A percentile compares a stretch with the other conserved stretches of the same genome.
Conservation (phyloP, 495 filamentous ascomycete genomes). For the Sordaria brevicollis region DNA sequence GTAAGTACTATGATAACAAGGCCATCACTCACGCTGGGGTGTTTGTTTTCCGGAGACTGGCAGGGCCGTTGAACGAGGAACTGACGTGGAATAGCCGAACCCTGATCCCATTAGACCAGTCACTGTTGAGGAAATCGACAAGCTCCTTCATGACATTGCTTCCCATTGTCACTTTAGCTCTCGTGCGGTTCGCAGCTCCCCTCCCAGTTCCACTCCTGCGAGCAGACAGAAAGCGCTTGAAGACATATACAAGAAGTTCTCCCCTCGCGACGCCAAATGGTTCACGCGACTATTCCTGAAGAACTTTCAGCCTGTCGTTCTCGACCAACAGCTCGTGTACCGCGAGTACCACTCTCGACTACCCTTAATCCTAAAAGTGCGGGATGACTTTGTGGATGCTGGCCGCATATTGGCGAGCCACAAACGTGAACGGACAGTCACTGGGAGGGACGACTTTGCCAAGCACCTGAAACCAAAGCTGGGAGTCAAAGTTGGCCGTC, state of each 20-base stretch:
- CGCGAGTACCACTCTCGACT: conserved; percentile 46
- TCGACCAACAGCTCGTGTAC: conserved; percentile 34
- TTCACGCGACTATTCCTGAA: conserved; percentile 75
- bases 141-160: conserved; percentile 50
- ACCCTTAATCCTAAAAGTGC: conserved; percentile 54
- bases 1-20: conserved; percentile 30
- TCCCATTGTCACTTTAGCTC: conserved; percentile 59
- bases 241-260: conserved; percentile 48
- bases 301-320: conserved; percentile 51
- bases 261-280: conserved; percentile 77
- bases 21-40: conserved; percentile 3
- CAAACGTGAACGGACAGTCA: conserved; percentile 11
- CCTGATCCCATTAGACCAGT: conserved; percentile 32
- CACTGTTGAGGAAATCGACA: conserved; percentile 67
- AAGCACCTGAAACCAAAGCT: conserved; percentile 46
- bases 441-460: conserved; percentile 9
- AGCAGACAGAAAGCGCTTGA: conserved; percentile 40
- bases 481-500: conserved; percentile 67
- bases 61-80: conserved; percentile 1
- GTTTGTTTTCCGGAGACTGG: background rate
- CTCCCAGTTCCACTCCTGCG: conserved; percentile 15
- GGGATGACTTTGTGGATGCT: conserved; percentile 39
- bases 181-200: conserved; percentile 45
- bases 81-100: conserved; percentile 26
- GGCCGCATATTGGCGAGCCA: conserved; percentile 18